Evolutionary conservation across 2,329 filamentous ascomycete species (phyloP).

Genomic region (Boeremia exigua): DNA sequence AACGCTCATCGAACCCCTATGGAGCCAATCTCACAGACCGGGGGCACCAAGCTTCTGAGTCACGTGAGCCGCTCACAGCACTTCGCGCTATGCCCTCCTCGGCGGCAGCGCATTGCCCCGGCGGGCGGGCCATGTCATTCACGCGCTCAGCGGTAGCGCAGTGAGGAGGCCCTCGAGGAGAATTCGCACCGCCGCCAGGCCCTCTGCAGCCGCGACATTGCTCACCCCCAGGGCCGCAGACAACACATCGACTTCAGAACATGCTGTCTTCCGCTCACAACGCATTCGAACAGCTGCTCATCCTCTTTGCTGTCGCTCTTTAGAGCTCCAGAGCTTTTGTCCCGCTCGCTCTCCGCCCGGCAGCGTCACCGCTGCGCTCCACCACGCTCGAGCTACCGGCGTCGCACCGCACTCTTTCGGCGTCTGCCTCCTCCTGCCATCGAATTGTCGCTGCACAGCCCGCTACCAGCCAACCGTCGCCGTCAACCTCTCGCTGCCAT

Average conservation of each 20-base stretch:
- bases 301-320: slow-evolving; percentile 38
- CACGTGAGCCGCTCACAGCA: slow-evolving; percentile 6
- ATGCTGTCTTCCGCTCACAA: slow-evolving; percentile 35
- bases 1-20: background rate
- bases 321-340: slow-evolving; percentile 48
- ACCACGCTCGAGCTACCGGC: slow-evolving; percentile 24
- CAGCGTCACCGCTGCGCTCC: slow-evolving; percentile 37
- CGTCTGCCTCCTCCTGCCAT: slow-evolving; percentile 11
- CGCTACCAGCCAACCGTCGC: slow-evolving; percentile 10
- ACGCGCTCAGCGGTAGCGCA: slow-evolving; percentile 19
- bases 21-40: slow-evolving; percentile 7
- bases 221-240: slow-evolving; percentile 24
- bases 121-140: slow-evolving; percentile 25
- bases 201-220: slow-evolving; percentile 36
- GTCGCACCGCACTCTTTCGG: slow-evolving; percentile 19
- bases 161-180: slow-evolving; percentile 17
- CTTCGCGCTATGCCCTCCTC: slow-evolving; percentile 11
- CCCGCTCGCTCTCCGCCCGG: slow-evolving; percentile 43
- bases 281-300: slow-evolving; percentile 30
- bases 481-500: slow-evolving; percentile 17
- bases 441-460: slow-evolving; percentile 17
- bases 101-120: slow-evolving; percentile 13
- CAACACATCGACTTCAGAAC: slow-evolving; percentile 26
- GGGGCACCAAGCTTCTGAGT: slow-evolving; percentile 8
- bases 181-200: slow-evolving; percentile 33